Conservation (phyloP, 306 rosid genomes). For the Lathyrus sativus region DNA sequence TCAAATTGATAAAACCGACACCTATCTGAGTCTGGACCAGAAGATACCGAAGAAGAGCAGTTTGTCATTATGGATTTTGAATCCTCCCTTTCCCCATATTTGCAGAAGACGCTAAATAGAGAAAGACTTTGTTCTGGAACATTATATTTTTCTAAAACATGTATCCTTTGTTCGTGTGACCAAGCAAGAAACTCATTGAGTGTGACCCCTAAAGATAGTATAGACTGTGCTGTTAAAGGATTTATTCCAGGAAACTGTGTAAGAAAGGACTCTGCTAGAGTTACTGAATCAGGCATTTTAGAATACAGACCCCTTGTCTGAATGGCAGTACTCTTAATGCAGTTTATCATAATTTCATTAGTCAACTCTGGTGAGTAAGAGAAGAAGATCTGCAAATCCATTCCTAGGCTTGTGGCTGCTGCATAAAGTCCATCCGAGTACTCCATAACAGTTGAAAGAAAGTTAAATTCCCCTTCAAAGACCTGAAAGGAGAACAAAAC, state of each 20-base stretch:
- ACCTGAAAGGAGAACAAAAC: slow-evolving; percentile 52
- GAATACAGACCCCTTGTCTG: slow-evolving; percentile 60
- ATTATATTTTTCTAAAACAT: slow-evolving; percentile 53
- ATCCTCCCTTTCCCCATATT: slow-evolving; percentile 82
- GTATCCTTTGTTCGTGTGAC: slow-evolving; percentile 69
- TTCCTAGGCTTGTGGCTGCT: slow-evolving; percentile 85
- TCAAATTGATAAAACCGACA: slow-evolving; percentile 46
- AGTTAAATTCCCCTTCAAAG: slow-evolving; percentile 83
- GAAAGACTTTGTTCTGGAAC: slow-evolving; percentile 73
- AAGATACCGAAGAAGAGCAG: slow-evolving; percentile 90
- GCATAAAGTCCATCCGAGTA: slow-evolving; percentile 92
- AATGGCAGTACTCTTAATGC: slow-evolving; percentile 58
- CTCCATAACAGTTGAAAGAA: slow-evolving; percentile 81
- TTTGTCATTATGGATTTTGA: slow-evolving; percentile 92
- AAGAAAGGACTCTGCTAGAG: slow-evolving; percentile 90
- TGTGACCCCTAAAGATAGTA: slow-evolving; percentile 70
- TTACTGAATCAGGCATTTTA: slow-evolving; percentile 78
- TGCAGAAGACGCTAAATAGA: slow-evolving; percentile 74
- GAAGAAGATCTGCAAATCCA: slow-evolving; percentile 82
- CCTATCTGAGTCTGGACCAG: slow-evolving; percentile 73
- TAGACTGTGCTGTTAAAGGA: slow-evolving; percentile 83
- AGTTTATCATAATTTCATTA: slow-evolving; percentile 65
- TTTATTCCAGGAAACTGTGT: slow-evolving; percentile 78
- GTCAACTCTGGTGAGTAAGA: slow-evolving; percentile 75
- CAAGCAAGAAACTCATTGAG: slow-evolving; percentile 70